These are phyloP conservation scores for Yamadazyma akitaensis DNA, from an alignment of 805 yeast species.

Conservation along the genomic window DNA sequence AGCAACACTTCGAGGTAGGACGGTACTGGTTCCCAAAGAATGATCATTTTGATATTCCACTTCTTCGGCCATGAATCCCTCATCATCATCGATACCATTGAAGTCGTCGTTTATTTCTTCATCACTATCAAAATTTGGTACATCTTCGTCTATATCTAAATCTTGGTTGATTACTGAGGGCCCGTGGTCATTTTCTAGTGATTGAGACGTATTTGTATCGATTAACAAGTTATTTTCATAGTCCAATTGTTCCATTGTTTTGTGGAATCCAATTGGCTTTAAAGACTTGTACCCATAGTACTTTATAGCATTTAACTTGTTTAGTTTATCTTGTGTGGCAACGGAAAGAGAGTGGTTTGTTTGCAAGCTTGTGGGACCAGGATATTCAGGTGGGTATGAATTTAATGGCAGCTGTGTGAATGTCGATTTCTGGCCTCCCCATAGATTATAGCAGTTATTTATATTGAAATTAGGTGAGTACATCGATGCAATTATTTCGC, in stretches of 20 bases:
- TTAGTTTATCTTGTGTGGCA: conserved; percentile 20
- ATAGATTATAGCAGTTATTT: conserved; percentile 10
- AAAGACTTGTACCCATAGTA: conserved; percentile 33
- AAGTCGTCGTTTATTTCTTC: conserved; percentile 15
- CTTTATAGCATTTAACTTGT: conserved; percentile 25
- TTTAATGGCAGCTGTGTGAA: conserved; percentile 51
- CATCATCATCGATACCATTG: conserved; percentile 20
- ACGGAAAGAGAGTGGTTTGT: conserved; percentile 7
- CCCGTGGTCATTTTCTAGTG: conserved; percentile 21
- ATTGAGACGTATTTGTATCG: conserved; percentile 18
- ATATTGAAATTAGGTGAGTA: conserved; percentile 14
- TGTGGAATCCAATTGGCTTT: conserved; percentile 38
- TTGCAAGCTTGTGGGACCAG: conserved; percentile 20
- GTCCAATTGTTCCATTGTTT: conserved; percentile 40
- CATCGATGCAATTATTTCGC: conserved; percentile 6
- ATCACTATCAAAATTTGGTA: conserved; percentile 41
- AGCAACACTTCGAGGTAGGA: neutral
- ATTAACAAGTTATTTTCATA: conserved; percentile 16
- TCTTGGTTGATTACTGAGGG: conserved; percentile 11
- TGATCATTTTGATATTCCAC: conserved; percentile 45
- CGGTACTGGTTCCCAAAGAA: conserved; percentile 18
- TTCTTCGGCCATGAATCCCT: conserved; percentile 47
- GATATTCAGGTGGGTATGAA: conserved; percentile 49
- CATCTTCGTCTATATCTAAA: conserved; percentile 45
- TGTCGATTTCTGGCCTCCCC: conserved; percentile 16